Evolutionary conservation across 1,284 basidiomycete species (phyloP).

Genomic region (Cryptococcus sp.): DNA sequence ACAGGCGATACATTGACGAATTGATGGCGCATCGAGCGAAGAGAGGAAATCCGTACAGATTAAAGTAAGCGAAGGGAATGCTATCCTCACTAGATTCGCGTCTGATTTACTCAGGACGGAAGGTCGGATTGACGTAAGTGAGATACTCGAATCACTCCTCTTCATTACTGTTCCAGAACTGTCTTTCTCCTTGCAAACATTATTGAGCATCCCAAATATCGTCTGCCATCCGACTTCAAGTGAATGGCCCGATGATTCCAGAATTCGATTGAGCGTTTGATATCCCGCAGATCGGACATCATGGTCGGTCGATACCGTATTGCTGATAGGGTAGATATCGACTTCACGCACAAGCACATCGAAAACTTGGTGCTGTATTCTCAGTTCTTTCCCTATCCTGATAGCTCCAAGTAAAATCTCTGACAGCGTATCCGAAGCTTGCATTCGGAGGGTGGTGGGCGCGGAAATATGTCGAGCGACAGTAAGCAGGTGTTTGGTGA

Average conservation of each 20-base stretch:
- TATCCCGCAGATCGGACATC: slow-evolving; percentile 82
- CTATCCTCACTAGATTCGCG: slow-evolving; percentile 56
- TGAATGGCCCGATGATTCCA: slow-evolving; percentile 86
- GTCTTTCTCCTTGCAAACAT: slow-evolving; percentile 57
- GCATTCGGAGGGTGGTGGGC: slow-evolving; percentile 73
- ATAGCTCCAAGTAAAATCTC: slow-evolving; percentile 66
- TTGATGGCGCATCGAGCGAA: slow-evolving; percentile 69
- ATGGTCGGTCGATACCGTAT: slow-evolving; percentile 41
- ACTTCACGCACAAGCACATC: slow-evolving; percentile 77
- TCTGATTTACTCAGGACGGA: slow-evolving; percentile 28
- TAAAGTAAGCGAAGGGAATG: slow-evolving; percentile 87
- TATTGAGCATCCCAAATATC: slow-evolving; percentile 83
- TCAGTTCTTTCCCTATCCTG: slow-evolving; percentile 55
- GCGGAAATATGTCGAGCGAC: slow-evolving; percentile 61
- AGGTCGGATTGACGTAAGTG: slow-evolving; percentile 11
- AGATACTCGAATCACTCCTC: slow-evolving; percentile 7
- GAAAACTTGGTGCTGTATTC: slow-evolving; percentile 75
- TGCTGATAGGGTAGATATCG: slow-evolving; percentile 47
- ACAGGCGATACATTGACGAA: slow-evolving; percentile 81
- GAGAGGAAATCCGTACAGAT: slow-evolving; percentile 86
- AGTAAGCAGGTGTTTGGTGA: slow-evolving; percentile 70
- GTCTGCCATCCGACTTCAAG: slow-evolving; percentile 86
- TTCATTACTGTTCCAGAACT: not conserved
- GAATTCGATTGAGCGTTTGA: slow-evolving; percentile 79
- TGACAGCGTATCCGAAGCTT: slow-evolving; percentile 80